Evolutionary conservation across 768 basidiomycete species (phyloP), one percentile per base, ranked within the genome.

Genomic region (Tulasnella sp.): DNA sequence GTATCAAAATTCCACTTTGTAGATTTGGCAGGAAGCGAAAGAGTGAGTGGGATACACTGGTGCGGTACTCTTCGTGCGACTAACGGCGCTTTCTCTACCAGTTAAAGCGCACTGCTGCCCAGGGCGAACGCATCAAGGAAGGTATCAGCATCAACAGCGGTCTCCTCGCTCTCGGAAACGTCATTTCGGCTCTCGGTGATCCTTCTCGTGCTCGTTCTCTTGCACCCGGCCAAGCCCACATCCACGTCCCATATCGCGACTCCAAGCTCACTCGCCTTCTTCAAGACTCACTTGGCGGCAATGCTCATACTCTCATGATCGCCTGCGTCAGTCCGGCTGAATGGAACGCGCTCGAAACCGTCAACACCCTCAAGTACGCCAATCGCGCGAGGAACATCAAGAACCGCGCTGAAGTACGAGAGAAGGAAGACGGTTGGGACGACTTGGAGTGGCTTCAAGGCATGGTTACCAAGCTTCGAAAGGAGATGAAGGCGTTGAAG

Each of bases 111-210:
- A 99, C 97, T 9, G 92, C 95, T 0, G 97, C 96, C 5, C 90
- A 89, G 9, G 97, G 97, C 5, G 96, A 98, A 75, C 90, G 96
- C 71, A 93, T 96, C 80, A 98, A 94, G 80, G 97, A 98, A 81
- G 96, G 96, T n/a, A 97, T 97, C 69, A 94, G 94, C 35, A 98
- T 98, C 83, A 99, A 99, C 83, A 91, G 92, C 74, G 97, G 97
- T 74, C 87, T 99, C 39, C 86, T 95, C 40, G 96, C 97, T 19
- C 86, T 99, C 26, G 97, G 97, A 62, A 99, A 99, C 80, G 97
- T 99, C 77, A 98, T 99, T 73, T 98, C 96, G 74, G 94, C 95
- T 0, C 89, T 98, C 22, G 96, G 94, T 7, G 96, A 98, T 80
- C 96, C 96, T 36, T 84, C 91, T 47, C 88, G 92, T 68, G 89